A percentile compares a stretch with the other conserved stretches of the same genome.
Conservation (phyloP, 139 green algal genomes). For the Chlamydomonas sp. region DNA sequence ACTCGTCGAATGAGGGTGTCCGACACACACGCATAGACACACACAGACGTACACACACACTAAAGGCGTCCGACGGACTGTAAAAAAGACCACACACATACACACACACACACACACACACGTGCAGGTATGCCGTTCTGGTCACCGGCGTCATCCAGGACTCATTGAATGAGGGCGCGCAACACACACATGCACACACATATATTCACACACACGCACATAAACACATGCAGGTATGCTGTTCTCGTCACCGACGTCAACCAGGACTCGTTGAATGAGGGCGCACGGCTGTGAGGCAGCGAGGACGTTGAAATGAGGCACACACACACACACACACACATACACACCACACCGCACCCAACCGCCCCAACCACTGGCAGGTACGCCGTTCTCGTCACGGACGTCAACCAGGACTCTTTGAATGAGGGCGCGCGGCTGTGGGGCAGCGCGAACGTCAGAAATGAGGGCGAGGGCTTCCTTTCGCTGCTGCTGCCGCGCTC, state of each 20-base stretch:
- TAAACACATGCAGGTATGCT: slow-evolving; percentile 18
- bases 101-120: too few relatives aligned
- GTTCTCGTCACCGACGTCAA: slow-evolving; percentile 49
- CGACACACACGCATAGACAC: too few relatives aligned
- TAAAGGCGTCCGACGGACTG: too few relatives aligned
- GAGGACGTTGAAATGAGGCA: not conserved
- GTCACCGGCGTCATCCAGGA: slow-evolving; percentile 37
- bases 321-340: not conserved
- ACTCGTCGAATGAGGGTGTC: slow-evolving; percentile 1
- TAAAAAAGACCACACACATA: too few relatives aligned
- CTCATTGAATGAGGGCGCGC: slow-evolving; percentile 3
- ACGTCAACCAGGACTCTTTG: slow-evolving; percentile 27
- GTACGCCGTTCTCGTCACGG: slow-evolving; percentile 40
- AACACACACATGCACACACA: too few relatives aligned
- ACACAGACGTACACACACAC: too few relatives aligned
- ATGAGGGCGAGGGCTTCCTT: slow-evolving; percentile 16
- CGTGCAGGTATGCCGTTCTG: slow-evolving; percentile 29
- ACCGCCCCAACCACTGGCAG: not conserved
- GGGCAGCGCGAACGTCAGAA: too few relatives aligned
- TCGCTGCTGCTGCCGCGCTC: slow-evolving; percentile 4
- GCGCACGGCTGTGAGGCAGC: too few relatives aligned
- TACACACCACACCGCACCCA: not conserved
- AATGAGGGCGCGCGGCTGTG: not conserved
- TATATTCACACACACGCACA: too few relatives aligned
- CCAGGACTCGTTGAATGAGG: slow-evolving; percentile 12